Conservation (phyloP, 306 rosid species). For the Geum urbanum region DNA sequence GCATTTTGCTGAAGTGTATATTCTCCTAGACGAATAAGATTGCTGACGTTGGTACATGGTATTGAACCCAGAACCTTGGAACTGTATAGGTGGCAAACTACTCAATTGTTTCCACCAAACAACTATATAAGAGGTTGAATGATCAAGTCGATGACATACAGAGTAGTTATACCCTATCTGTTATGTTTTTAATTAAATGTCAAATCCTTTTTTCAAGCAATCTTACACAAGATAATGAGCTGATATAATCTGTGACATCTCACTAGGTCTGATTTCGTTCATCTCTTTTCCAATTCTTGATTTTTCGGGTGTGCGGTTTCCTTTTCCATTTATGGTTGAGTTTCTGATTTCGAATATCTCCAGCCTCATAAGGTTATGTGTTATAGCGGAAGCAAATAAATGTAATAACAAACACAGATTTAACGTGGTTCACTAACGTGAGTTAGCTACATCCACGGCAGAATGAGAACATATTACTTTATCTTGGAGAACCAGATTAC, state of each 20-base stretch:
- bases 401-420: too few species aligned
- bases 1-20: neutral
- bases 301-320: neutral
- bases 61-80: constrained; percentile 8
- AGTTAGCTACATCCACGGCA: too few species aligned
- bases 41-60: neutral
- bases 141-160: neutral
- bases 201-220: neutral
- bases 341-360: neutral
- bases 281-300: neutral
- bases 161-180: neutral
- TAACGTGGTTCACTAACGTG: too few species aligned
- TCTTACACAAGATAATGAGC: neutral
- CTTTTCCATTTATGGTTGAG: neutral
- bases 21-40: neutral
- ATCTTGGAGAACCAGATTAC: too few species aligned
- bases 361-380: neutral
- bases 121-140: neutral
- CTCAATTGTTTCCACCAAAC: neutral
- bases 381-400: too few species aligned
- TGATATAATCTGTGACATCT: neutral
- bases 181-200: neutral
- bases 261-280: neutral
- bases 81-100: neutral
- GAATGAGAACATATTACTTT: too few species aligned